Conservation (phyloP, 1,284 basidiomycete species). For the Schizophyllum amplum region DNA sequence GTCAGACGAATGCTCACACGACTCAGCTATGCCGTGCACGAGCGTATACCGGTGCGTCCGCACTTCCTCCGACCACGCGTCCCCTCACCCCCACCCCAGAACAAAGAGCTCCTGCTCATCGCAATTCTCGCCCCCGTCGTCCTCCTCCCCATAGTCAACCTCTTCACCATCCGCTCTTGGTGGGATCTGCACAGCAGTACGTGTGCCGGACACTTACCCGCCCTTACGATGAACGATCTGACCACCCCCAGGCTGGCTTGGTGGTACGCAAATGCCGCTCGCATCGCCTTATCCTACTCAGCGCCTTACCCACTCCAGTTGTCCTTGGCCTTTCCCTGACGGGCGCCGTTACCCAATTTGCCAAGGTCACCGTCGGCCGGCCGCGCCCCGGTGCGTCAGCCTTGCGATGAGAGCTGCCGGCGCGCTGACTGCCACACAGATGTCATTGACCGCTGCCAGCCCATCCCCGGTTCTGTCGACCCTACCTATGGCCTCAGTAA, state of each 20-base stretch:
- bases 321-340: conserved; percentile 69
- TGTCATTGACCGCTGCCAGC: conserved; percentile 79
- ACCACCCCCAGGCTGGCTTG: conserved; percentile 7
- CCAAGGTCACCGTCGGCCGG: conserved; percentile 85
- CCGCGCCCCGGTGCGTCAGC: conserved; percentile 65
- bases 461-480: conserved; percentile 55
- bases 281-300: conserved; percentile 1
- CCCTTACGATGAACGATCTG: neutral
- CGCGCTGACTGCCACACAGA: conserved; percentile 37
- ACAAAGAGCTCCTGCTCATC: conserved; percentile 33
- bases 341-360: conserved; percentile 76
- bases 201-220: conserved; percentile 10
- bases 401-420: too few species aligned
- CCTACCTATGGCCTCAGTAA: conserved; percentile 70
- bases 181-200: conserved; percentile 85
- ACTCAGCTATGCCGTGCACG: conserved; percentile 69
- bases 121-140: conserved; percentile 61
- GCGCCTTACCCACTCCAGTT: conserved; percentile 34
- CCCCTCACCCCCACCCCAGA: conserved; percentile 1
- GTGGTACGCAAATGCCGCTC: conserved; percentile 24
- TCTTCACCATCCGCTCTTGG: conserved; percentile 65
- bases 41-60: conserved; percentile 69
- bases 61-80: neutral
- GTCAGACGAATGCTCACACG: conserved; percentile 16
- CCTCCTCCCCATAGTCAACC: conserved; percentile 61